Conservation (phyloP, 495 filamentous ascomycete genomes). For the Annulohypoxylon stygium region DNA sequence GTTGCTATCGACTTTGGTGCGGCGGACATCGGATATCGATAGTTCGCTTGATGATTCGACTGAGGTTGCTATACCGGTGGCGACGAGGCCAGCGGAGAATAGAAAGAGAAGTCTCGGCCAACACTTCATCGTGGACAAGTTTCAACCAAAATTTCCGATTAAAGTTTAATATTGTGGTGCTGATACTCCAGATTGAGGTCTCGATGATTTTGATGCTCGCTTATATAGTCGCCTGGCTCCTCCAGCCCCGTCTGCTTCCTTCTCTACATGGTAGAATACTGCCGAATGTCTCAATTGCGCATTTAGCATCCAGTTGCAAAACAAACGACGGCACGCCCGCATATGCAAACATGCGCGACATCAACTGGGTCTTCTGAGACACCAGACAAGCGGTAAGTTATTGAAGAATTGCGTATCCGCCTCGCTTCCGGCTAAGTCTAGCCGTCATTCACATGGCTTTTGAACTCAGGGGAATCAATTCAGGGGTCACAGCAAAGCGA, state of each 20-base stretch:
- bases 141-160: not conserved
- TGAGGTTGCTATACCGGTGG: not conserved
- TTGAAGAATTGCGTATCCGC: conserved; percentile 12
- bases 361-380: conserved; percentile 12
- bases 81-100: not conserved
- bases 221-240: not conserved
- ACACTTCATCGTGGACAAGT: conserved; percentile 23
- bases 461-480: not conserved
- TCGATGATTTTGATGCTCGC: not conserved
- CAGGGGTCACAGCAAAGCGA: not conserved
- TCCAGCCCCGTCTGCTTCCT: not conserved
- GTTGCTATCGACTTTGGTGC: conserved; percentile 10
- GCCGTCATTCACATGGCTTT: not conserved
- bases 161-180: not conserved
- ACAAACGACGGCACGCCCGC: conserved; percentile 22
- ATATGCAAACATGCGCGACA: conserved; percentile 28
- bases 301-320: not conserved
- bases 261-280: not conserved
- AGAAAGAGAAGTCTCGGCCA: conserved; percentile 3
- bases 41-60: conserved; percentile 4
- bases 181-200: not conserved
- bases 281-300: conserved; percentile 3
- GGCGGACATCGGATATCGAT: conserved; percentile 23
- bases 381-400: conserved; percentile 14
- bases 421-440: not conserved